Evolutionary conservation across 371 early-diverging fungal genomes (phyloP), one percentile per base, ranked within the genome.

Genomic region (Mucor lusitanicus): DNA sequence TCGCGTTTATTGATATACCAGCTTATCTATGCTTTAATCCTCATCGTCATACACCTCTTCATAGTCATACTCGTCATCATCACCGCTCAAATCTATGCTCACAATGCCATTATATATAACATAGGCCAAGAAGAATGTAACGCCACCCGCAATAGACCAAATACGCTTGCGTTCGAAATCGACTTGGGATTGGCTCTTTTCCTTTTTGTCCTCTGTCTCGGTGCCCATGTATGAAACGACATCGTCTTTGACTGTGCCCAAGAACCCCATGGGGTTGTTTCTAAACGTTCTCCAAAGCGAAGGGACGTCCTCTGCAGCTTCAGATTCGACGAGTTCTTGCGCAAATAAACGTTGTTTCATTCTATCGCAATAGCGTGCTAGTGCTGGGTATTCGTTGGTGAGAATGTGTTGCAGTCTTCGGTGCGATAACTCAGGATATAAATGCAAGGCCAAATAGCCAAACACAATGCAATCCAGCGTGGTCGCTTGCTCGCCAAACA

Each of bases 401-500:
- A 92, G 68, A 30, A 90, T 87, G 57, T 77, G 78, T 39, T 82
- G 86, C 59, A 92, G 79, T 9, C 87, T 83, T 59, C 82, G 78
- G 59, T 90, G 87, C 3, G 91, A 84, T 40, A 92, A 74, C 17
- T 88, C 81, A 9, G 91, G 85, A 60, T 87, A 90, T 35, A 87
- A 64, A 39, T 90, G 87, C 46, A 87, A 73, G 6, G 91, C 81
- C 12, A 93, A 77, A 61, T 91, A 83, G 3, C 91, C 93, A 72
- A 89, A 93, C 11, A 80, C 86, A 40, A 91, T 76, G 13, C 88
- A 85, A 64, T 93, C 93, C 27, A 92, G 68, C 5, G 86, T 83
- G 7, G 87, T 79, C 3, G 91, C 25, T 30, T 68, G 76, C 84
- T 84, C 77, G 3, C 90, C 92, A 78, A 92, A 89, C 75, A 92